Evolutionary conservation across 2,329 filamentous ascomycete species (phyloP), one percentile per base, ranked within the genome.

Genomic region (Chalara sp.): DNA sequence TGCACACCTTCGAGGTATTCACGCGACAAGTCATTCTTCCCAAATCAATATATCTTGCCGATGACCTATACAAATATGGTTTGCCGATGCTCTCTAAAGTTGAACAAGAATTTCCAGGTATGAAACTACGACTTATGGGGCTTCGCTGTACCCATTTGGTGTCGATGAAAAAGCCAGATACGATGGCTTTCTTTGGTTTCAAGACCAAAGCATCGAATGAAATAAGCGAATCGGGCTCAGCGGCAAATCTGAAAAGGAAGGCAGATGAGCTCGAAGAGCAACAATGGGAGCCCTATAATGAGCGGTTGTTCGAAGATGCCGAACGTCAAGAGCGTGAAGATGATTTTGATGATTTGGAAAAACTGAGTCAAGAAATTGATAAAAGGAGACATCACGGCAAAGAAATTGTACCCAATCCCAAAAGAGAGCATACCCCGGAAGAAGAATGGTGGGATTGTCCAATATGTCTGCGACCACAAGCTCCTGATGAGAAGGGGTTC

Each of bases 1-100:
- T 97, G 6, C 89, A 96, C 65, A 96, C 90, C 0, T 99, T 92
- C 61, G 91, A 97, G 67, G 87, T 96, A 21, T 78, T 89, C 47
- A 95, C 91, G 0, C 78, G 93, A 32, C 93, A 99, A 65, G 79
- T 81, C 5, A 80, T 87, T 4, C 78, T 84, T 2, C 85, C 88
- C 0, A 86, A 84, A 57, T 83, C 90, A 0, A 76, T 96, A 1
- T 78, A 71, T 46, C 72, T 78, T 5, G 86, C 89, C 0, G 85
- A 92, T 40, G 93, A 99, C 60, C 70, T 99, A 4, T 97, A 92
- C 69, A 83, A 80, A 48, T 87, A 83, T 61, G 76, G 89, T 0
- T 66, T 96, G 1, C 91, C 90, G 0, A 93, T 99, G 74, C 71
- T 99, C 5, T 71, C 76, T 1, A 96, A 90, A 64, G 70, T 97